phyloP scores from a whole-genome alignment of 2,329 filamentous ascomycete genomes.

The Pyricularia pennisetigena region DNA sequence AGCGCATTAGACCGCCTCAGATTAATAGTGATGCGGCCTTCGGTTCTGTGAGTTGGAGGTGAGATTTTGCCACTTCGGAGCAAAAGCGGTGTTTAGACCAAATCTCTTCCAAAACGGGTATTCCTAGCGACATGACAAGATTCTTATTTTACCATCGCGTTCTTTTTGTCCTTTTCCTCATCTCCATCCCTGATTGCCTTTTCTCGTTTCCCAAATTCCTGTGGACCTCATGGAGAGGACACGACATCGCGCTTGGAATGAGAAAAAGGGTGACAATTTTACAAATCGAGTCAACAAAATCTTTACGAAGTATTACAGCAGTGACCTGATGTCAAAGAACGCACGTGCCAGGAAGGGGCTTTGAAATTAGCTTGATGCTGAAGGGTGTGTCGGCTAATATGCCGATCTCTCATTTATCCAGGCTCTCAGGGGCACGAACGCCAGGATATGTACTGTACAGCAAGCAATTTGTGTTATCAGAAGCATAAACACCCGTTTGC shows the following conservation, averaged over 20 bases:
- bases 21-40: not conserved
- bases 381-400: not conserved
- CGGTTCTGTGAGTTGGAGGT: not conserved
- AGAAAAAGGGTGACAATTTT: not conserved
- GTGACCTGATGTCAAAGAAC: not conserved
- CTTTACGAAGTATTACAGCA: not conserved
- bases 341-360: not conserved
- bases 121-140: not conserved
- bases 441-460: no score
- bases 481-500: no score
- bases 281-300: not conserved
- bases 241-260: not conserved
- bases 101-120: not conserved
- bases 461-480: no score
- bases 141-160: no score
- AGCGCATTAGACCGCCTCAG: not conserved
- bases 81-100: not conserved
- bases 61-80: not conserved
- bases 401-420: no score
- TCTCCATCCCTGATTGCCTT: not conserved
- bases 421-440: no score
- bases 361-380: not conserved
- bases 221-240: not conserved
- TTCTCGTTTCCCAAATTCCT: not conserved
- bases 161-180: no score